Evolutionary conservation across 2,329 filamentous ascomycete genomes (phyloP), one percentile per base, ranked within the genome.

Genomic region (Pezicula neosporulosa): DNA sequence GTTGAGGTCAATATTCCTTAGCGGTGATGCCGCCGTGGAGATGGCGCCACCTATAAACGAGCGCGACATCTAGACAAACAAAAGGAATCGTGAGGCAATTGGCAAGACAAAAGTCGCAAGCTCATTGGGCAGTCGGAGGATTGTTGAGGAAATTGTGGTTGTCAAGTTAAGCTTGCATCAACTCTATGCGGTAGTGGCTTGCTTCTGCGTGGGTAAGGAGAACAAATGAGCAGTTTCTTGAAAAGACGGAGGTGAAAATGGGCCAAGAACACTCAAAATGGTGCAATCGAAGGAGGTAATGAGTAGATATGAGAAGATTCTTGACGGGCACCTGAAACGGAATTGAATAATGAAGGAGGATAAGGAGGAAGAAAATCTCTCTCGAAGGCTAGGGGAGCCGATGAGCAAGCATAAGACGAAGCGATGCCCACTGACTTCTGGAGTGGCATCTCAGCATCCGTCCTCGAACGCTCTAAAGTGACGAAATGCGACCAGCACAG

Each of bases 1-100:
- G 48, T 59, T 65, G 12, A 67, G 54, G 13, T 64, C 56, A 49
- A 69, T 67, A 42, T 57, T 60, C 37, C 64, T 59, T 6, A 67
- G 60, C 56, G 50, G 66, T 56, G 56, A 68, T 56, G 56, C 62
- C 56, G 46, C 56, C 52, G 57, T 62, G 53, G 53, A 62, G 46
- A 62, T 62, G 44, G 58, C 56, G 13, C 38, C 54, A 44, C 60
- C 58, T 38, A 58, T 50, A 35, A 57, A 58, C 4, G 56, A 47
- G 18, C 51, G 46, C 13, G 54, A 46, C 19, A 46, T 35, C 33
- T 35, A 19, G 42, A 15, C n/a, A 35, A 19, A 30, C 18, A 16
- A 8, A 33, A 10, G 48, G 51, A 37, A 49, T 33, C 50, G 41
- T 48, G 47, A 53, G 48, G 44, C 27, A 27, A 41, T 35, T 48